phyloP scores from a whole-genome alignment of 148 eudicot genomes.

The Diospyros lotus region DNA sequence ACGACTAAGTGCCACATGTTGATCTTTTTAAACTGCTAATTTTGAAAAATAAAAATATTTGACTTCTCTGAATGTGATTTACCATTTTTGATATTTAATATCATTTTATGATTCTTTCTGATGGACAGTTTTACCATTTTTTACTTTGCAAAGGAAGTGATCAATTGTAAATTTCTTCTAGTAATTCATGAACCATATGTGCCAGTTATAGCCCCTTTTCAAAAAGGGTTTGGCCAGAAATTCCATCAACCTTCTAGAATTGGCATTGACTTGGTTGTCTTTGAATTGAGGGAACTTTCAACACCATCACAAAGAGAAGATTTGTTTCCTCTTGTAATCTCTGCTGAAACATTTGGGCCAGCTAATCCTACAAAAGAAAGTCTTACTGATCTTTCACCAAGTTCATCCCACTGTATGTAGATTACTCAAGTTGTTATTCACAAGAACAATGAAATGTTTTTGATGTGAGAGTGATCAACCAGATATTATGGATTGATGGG shows the following conservation, averaged over 20 bases:
- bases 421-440: conserved; percentile 71
- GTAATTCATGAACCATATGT: conserved; percentile 39
- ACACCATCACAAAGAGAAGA: conserved; percentile 52
- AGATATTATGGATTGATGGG: conserved; percentile 66
- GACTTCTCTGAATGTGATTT: not conserved
- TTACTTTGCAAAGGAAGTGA: conserved; percentile 76
- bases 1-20: not conserved
- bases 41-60: not conserved
- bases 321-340: conserved; percentile 74
- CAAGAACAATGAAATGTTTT: conserved; percentile 44
- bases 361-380: conserved; percentile 22
- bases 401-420: conserved; percentile 45
- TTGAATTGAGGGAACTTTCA: conserved; percentile 50
- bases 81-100: not conserved
- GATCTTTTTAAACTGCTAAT: not conserved
- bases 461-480: conserved; percentile 61
- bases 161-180: conserved; percentile 41
- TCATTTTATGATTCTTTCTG: conserved; percentile 3
- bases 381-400: conserved; percentile 14
- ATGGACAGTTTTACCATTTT: conserved; percentile 59
- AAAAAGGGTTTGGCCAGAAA: conserved; percentile 67
- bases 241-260: conserved; percentile 74
- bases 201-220: conserved; percentile 60
- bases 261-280: conserved; percentile 73
- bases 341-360: conserved; percentile 48